Evolutionary conservation across 169 alveolate species (phyloP), one percentile per base, ranked within the genome.

Genomic region (Babesia divergens): DNA sequence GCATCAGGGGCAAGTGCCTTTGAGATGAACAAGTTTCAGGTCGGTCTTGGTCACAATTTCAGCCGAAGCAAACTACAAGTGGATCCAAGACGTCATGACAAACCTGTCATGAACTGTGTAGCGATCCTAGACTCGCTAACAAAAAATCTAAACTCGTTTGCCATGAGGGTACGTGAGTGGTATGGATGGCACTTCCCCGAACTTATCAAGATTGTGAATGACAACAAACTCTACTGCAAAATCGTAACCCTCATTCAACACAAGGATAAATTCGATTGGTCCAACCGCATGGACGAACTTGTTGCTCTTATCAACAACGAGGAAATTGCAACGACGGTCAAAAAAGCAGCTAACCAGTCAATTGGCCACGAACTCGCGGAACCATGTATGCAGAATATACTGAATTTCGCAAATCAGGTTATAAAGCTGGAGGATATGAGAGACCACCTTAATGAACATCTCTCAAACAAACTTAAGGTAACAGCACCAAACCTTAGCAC

Each of bases 141-240:
- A 67, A 96, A 96, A 85, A 97, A 96, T 76, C 91, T 97, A 49
- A 97, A 97, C 82, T 86, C 97, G 16, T 96, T 95, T 74, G 92
- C 96, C 64, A 97, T 97, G 99, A 90, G 99, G 81, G 94, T 95
- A 14, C 92, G 95, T 74, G 99, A 97, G 76, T 97, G 99, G 99
- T 98, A 95, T 83, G 97, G 99, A 37, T 98, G 99, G 99, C 99
- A 98, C 89, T 98, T 98, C 94, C 99, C 99, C 11, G 99, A 98
- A 87, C 94, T 98, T 44, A 89, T 91, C 20, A 96, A 94, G 83
- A 96, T 98, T 51, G 96, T 98, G 53, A 91, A 95, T 0, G 99
- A 98, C 86, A 97, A 95, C 83, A 81, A 91, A 31, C 87, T 92
- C 68, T 98, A 91, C 89, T 94, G 98, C 35, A 92, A 95, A 79